Conservation (phyloP, 805 yeast species). For the Candida fluviatilis region DNA sequence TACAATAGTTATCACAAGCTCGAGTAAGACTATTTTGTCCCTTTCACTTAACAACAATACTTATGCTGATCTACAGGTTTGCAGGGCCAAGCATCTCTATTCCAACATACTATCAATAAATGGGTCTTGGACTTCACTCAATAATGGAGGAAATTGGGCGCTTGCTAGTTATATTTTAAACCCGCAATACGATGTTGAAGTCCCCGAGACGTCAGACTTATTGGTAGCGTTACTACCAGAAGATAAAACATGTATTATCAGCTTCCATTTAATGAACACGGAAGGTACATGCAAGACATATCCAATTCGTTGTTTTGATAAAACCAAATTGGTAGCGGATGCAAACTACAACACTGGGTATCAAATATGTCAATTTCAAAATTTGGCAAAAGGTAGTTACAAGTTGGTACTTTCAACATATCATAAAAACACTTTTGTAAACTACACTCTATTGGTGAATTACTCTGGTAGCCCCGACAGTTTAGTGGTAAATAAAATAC, state of each 20-base stretch:
- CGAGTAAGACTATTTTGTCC: slow-evolving; percentile 22
- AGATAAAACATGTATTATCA: slow-evolving; percentile 24
- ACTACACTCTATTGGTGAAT: slow-evolving; percentile 29
- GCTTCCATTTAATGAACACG: slow-evolving; percentile 43
- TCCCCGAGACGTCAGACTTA: slow-evolving; percentile 12
- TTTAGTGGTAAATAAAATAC: slow-evolving; percentile 4
- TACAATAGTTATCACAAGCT: slow-evolving; percentile 22
- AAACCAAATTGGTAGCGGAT: slow-evolving; percentile 26
- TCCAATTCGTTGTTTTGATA: slow-evolving; percentile 18
- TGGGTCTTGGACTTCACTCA: slow-evolving; percentile 44
- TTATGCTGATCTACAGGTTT: slow-evolving; percentile 14
- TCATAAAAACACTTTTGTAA: slow-evolving; percentile 22
- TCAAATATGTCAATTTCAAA: slow-evolving; percentile 13
- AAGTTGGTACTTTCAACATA: slow-evolving; percentile 46
- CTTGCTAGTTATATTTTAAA: slow-evolving; percentile 44
- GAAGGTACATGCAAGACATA: slow-evolving; percentile 19
- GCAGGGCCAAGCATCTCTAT: slow-evolving; percentile 27
- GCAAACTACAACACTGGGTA: slow-evolving; percentile 30
- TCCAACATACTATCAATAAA: slow-evolving; percentile 15
- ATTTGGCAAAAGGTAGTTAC: slow-evolving; percentile 35
- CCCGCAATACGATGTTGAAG: slow-evolving; percentile 46
- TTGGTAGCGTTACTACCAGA: slow-evolving; percentile 19
- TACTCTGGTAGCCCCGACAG: slow-evolving; percentile 7
- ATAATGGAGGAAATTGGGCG: slow-evolving; percentile 55
- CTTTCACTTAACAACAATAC: slow-evolving; percentile 25